A percentile compares a stretch with the other conserved stretches of the same genome.
Conservation (phyloP, 2,329 filamentous ascomycete species). For the Aspergillus neoniger region DNA sequence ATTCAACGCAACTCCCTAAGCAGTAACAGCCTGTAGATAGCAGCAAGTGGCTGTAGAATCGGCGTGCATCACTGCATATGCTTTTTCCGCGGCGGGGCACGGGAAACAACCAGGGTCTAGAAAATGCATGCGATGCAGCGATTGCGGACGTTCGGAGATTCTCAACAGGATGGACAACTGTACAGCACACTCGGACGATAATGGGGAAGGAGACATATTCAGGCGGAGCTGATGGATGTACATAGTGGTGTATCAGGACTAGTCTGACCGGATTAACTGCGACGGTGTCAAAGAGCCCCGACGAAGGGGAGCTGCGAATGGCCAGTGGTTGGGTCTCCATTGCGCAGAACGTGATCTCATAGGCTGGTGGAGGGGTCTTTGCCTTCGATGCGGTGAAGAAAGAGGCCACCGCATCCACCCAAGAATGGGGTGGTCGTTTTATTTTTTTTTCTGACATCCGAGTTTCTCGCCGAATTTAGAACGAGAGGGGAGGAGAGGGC, state of each 20-base stretch:
- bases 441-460: slow-evolving; percentile 12
- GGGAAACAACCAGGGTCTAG: neutral
- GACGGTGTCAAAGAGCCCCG: slow-evolving; percentile 9
- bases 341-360: slow-evolving; percentile 16
- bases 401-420: slow-evolving; percentile 12
- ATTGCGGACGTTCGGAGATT: neutral
- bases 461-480: slow-evolving; percentile 16
- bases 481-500: neutral
- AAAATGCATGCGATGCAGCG: slow-evolving; percentile 3
- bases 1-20: neutral
- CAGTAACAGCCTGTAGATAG: neutral
- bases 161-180: slow-evolving; percentile 5
- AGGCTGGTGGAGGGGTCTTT: slow-evolving; percentile 18
- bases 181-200: neutral
- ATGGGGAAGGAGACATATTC: neutral
- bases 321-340: slow-evolving; percentile 11
- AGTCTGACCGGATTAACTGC: neutral
- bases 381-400: slow-evolving; percentile 37
- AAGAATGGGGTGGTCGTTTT: neutral
- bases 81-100: slow-evolving; percentile 7
- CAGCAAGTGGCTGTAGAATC: neutral
- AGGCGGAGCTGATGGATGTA: neutral
- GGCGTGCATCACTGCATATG: neutral
- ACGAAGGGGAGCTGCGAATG: slow-evolving; percentile 9
- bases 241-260: neutral